Evolutionary conservation across 164 flowering plant species (phyloP).

Genomic region (Saururus chinensis): DNA sequence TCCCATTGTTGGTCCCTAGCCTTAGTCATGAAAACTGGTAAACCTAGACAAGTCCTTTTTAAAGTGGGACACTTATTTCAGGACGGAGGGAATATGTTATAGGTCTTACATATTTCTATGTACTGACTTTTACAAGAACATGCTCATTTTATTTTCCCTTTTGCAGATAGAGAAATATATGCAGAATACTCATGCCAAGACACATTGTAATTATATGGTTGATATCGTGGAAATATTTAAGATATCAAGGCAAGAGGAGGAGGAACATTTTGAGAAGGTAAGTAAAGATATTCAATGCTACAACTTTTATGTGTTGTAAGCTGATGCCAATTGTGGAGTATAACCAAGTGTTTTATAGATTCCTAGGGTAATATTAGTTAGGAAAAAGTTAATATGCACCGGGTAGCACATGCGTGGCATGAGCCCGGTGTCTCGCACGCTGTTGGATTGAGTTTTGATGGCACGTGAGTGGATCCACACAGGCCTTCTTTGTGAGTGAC

Average conservation of each 20-base stretch:
- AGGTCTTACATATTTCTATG: background rate
- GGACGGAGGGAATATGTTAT: no score
- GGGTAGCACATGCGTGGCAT: no score
- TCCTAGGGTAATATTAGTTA: background rate
- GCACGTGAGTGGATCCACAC: no score
- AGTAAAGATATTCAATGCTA: background rate
- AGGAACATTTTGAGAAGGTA: slow-evolving; percentile 65
- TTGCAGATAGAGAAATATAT: slow-evolving; percentile 59
- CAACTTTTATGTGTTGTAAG: background rate
- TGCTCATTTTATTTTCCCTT: background rate
- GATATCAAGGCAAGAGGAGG: slow-evolving; percentile 57
- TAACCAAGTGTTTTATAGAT: background rate
- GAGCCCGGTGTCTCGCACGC: no score
- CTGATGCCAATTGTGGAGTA: background rate
- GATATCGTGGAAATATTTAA: slow-evolving; percentile 69
- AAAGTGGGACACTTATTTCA: no score
- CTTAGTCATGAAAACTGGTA: no score
- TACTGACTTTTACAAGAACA: background rate
- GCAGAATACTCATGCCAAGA: slow-evolving; percentile 85
- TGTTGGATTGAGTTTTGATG: no score
- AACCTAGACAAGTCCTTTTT: no score
- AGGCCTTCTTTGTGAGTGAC: no score
- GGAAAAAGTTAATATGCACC: no score
- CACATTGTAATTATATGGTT: slow-evolving; percentile 65
- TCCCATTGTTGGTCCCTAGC: no score